A percentile compares a stretch with the other conserved stretches of the same genome.
Conservation (phyloP, 2,329 filamentous ascomycete species). For the Aspergillus sp. region DNA sequence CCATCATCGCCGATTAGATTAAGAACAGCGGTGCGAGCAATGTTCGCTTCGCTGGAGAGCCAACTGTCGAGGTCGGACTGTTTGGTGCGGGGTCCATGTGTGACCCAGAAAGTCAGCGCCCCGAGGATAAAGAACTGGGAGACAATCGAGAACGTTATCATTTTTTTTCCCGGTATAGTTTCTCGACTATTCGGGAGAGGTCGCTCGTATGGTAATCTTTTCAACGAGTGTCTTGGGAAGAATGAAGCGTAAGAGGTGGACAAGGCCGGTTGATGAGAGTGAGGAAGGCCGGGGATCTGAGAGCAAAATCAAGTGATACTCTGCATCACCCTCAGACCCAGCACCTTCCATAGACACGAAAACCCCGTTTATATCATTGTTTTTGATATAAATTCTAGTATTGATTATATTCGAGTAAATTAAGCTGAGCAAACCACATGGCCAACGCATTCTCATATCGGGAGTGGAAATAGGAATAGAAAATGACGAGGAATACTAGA, state of each 20-base stretch:
- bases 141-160: background rate
- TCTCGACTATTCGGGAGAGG: background rate
- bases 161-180: background rate
- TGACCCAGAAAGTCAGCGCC: background rate
- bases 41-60: slow-evolving; percentile 4
- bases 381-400: no score
- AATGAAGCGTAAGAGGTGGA: background rate
- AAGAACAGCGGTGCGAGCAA: slow-evolving; percentile 11
- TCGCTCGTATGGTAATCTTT: background rate
- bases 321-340: background rate
- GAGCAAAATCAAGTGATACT: background rate
- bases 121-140: slow-evolving; percentile 1
- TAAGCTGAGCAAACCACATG: no score
- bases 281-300: background rate
- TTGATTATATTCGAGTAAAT: no score
- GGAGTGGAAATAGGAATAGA: no score
- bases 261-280: background rate
- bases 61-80: slow-evolving; percentile 8
- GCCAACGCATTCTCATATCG: no score
- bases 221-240: background rate
- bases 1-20: slow-evolving; percentile 14
- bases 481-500: no score
- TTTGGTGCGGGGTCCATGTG: slow-evolving; percentile 5
- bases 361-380: no score
- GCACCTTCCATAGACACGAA: background rate